Evolutionary conservation across 169 alveolate genomes (phyloP).

Genomic region (Toxoplasma gondii): DNA sequence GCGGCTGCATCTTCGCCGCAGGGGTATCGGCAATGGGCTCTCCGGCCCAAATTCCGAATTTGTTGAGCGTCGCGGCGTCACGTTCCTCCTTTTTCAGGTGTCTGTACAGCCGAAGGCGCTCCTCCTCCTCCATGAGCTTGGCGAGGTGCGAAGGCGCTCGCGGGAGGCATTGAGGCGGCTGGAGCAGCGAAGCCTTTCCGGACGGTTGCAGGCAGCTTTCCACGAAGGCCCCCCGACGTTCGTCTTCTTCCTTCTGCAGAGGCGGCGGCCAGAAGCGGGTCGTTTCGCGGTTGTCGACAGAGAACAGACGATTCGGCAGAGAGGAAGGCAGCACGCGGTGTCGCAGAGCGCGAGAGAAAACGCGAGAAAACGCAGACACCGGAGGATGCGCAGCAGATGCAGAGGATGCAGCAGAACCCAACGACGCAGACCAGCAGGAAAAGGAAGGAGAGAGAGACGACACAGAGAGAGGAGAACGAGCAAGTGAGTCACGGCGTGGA

Average conservation of each 20-base stretch:
- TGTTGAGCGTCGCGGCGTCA: neutral
- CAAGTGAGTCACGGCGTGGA: neutral
- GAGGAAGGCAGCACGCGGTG: conserved; percentile 35
- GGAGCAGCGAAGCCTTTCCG: neutral
- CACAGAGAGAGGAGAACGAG: neutral
- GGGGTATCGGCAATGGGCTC: conserved; percentile 7
- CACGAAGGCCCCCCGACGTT: neutral
- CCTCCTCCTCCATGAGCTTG: conserved; percentile 13
- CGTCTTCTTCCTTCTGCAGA: conserved; percentile 1
- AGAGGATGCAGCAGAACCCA: neutral
- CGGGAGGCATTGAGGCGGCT: conserved; percentile 13
- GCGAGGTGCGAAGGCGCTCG: neutral
- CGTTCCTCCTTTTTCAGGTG: conserved; percentile 16
- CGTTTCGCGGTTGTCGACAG: neutral
- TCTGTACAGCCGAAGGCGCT: neutral
- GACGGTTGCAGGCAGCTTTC: neutral
- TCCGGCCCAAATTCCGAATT: neutral
- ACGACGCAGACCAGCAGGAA: neutral
- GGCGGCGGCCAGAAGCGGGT: conserved; percentile 28
- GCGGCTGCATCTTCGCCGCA: neutral
- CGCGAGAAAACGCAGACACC: neutral
- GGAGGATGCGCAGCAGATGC: neutral
- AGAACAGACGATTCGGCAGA: neutral
- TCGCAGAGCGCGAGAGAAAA: neutral
- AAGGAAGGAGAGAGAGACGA: neutral